Evolutionary conservation across 2,329 filamentous ascomycete species (phyloP).

Genomic region (Xylariales sp.): DNA sequence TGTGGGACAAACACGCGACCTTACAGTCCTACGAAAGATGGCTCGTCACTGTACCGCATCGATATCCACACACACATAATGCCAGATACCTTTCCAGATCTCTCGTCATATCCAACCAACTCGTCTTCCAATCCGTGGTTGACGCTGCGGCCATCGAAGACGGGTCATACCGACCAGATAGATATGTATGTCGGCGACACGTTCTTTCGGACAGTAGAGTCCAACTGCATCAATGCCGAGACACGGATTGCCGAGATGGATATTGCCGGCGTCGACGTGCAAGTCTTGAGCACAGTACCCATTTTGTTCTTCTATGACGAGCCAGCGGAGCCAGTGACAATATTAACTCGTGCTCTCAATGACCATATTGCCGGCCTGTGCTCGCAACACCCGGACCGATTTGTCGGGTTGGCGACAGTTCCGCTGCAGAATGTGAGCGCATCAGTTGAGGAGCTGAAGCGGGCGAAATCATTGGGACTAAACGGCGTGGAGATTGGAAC

Average conservation of each 20-base stretch:
- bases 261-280: slow-evolving; percentile 28
- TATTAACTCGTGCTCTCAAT: slow-evolving; percentile 27
- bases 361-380: slow-evolving; percentile 27
- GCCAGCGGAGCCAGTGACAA: slow-evolving; percentile 19
- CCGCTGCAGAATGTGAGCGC: slow-evolving; percentile 26
- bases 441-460: slow-evolving; percentile 24
- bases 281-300: slow-evolving; percentile 31
- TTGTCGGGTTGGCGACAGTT: slow-evolving; percentile 29
- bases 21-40: background rate
- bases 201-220: slow-evolving; percentile 30
- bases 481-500: slow-evolving; percentile 30
- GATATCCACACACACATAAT: slow-evolving; percentile 34
- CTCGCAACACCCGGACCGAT: slow-evolving; percentile 18
- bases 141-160: slow-evolving; percentile 19
- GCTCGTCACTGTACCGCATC: slow-evolving; percentile 27
- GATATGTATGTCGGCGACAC: slow-evolving; percentile 29
- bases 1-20: slow-evolving; percentile 6
- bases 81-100: slow-evolving; percentile 31
- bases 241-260: slow-evolving; percentile 29
- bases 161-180: slow-evolving; percentile 19
- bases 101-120: slow-evolving; percentile 40
- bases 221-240: slow-evolving; percentile 26
- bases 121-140: slow-evolving; percentile 33
- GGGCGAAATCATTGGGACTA: slow-evolving; percentile 21
- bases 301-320: slow-evolving; percentile 34